phyloP scores from a whole-genome alignment of 2,329 filamentous ascomycete genomes.

The Penicillium sp. region DNA sequence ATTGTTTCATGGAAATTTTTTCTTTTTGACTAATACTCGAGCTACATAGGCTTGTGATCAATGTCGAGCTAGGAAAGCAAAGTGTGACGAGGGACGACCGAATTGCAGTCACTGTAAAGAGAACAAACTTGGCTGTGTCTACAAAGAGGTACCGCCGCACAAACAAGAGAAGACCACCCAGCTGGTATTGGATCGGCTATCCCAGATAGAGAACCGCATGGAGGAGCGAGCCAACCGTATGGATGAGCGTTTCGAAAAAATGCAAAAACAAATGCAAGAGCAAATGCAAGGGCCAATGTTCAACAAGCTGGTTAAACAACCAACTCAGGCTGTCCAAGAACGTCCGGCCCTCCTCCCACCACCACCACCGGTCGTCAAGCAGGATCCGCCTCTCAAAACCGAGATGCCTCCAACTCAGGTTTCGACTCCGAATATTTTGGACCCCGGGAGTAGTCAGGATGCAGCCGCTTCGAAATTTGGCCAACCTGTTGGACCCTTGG shows the following conservation, averaged over 20 bases:
- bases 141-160: slow-evolving; percentile 86
- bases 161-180: slow-evolving; percentile 58
- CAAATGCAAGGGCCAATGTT: slow-evolving; percentile 3
- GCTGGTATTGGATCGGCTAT: slow-evolving; percentile 36
- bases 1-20: not conserved
- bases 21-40: slow-evolving; percentile 2
- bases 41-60: slow-evolving; percentile 78
- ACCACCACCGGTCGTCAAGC: not conserved
- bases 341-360: not conserved
- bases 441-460: not conserved
- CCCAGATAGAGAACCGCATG: slow-evolving; percentile 34
- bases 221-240: slow-evolving; percentile 9
- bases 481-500: not conserved
- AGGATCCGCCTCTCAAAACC: slow-evolving; percentile 1
- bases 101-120: slow-evolving; percentile 84
- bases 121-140: slow-evolving; percentile 79
- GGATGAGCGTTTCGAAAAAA: slow-evolving; percentile 6
- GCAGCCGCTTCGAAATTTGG: not conserved
- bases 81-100: slow-evolving; percentile 83
- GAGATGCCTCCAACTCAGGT: not conserved
- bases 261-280: slow-evolving; percentile 7
- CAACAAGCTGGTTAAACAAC: not conserved
- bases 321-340: not conserved
- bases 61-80: slow-evolving; percentile 82
- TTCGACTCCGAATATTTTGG: not conserved